Base-by-base conservation (phyloP, 805 yeast genomes). In the Barnettozyma wickerhamii region DNA sequence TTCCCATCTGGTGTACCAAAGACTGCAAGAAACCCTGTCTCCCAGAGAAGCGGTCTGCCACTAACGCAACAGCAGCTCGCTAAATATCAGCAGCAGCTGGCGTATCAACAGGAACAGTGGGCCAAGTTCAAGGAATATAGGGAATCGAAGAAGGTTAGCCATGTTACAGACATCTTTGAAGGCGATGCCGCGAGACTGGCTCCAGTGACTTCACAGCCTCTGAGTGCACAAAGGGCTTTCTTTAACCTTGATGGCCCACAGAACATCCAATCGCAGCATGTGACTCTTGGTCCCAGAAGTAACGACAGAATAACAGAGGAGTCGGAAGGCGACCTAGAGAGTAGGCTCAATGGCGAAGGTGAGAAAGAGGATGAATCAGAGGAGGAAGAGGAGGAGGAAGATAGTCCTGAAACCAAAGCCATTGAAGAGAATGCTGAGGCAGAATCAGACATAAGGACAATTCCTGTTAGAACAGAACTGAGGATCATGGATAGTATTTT, bases 131-230 rank as follows among this genome's bases (percentile, higher is more conserved):
- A 50, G 27, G 47, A 49, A 20, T 55, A 51, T 18, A 51, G 49
- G 24, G 51, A 51, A n/a, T 46, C 52, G 3, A 46, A 42, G 35
- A 47, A 45, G 23, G 50, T 41, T 9, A 49, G 40, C 30, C 62
- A 66, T 33, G 77, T 72, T 2, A 66, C 74, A 5, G 80, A 75
- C 50, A 75, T 75, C 3, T 75, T 71, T 48, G 65, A 64, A 40
- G 73, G 72, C 3, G 75, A 71, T 43, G 61, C 62, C 31, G 58
- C 69, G 14, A 64, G 68, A 43, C 65, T 61, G 17, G 79, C 79
- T 0, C 80, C 79, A 10, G 50, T 71, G 30, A 59, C 60, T 19
- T 70, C 77, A 13, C 80, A 75, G 50, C 79, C 80, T 5, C 57
- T 74, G 9, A 66, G 73, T 30, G 72, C 79, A 0, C 77, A 74